phyloP scores from a whole-genome alignment of 495 filamentous ascomycete genomes.

The Xylaria nigripes region DNA sequence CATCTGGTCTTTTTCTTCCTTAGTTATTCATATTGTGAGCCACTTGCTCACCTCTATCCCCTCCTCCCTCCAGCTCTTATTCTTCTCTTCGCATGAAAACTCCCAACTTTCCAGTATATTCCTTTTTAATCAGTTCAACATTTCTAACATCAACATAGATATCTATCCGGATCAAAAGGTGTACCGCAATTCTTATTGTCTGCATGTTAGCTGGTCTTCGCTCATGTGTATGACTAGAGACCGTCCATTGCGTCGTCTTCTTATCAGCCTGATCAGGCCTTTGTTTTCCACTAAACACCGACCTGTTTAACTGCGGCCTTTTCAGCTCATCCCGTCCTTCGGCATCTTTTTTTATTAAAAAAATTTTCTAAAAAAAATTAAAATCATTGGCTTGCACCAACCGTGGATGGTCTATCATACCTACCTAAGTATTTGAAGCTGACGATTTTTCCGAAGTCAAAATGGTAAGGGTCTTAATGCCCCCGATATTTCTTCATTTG shows the following conservation, averaged over 20 bases:
- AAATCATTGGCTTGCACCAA: not conserved
- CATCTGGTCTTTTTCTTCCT: too few relatives aligned
- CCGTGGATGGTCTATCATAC: too few relatives aligned
- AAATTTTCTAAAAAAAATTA: too few relatives aligned
- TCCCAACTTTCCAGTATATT: not conserved
- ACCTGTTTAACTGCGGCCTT: not conserved
- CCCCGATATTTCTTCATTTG: too few relatives aligned
- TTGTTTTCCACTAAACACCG: not conserved
- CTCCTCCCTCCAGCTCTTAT: not conserved
- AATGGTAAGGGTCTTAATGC: slow-evolving; percentile 3
- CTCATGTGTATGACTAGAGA: not conserved
- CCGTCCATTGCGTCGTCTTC: not conserved
- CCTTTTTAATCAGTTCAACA: not conserved
- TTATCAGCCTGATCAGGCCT: not conserved
- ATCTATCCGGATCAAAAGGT: not conserved
- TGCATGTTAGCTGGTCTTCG: not conserved
- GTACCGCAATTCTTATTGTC: not conserved
- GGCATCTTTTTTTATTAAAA: not conserved
- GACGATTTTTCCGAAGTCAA: not conserved
- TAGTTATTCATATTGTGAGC: too few relatives aligned
- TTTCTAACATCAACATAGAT: not conserved
- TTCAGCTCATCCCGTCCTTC: not conserved
- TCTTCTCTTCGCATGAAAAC: not conserved
- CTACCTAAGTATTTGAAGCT: not conserved
- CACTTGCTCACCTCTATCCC: not conserved